Evolutionary conservation across 176 grass and related monocot species (phyloP).

Genomic region (Puya raimondii): DNA sequence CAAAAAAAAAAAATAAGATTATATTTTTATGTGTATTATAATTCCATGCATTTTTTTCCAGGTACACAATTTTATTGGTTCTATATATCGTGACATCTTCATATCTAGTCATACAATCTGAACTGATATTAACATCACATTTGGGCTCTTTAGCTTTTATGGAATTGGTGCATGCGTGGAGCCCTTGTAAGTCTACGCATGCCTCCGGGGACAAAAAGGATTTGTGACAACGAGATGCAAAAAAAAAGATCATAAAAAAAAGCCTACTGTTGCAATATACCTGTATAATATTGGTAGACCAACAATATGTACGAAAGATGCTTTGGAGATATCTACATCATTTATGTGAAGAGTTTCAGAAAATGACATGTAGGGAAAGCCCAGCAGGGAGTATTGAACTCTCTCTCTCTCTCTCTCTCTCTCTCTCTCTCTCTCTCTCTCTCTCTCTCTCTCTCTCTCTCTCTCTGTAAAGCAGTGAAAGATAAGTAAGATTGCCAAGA

Average conservation of each 20-base stretch:
- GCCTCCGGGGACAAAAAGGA: neutral
- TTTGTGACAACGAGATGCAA: neutral
- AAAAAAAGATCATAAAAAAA: neutral
- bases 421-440: too few relatives aligned
- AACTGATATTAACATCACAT: too few relatives aligned
- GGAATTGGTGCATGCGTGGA: too few relatives aligned
- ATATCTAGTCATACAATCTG: too few relatives aligned
- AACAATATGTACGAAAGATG: neutral
- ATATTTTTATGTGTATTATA: too few relatives aligned
- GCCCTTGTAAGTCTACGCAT: too few relatives aligned
- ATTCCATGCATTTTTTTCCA: too few relatives aligned
- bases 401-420: neutral
- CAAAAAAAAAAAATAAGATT: too few relatives aligned
- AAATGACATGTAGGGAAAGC: conserved; percentile 1
- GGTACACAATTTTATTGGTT: too few relatives aligned
- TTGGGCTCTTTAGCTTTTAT: too few relatives aligned
- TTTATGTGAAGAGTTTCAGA: neutral
- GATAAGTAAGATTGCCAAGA: neutral
- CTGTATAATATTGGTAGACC: neutral
- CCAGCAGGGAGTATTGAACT: neutral
- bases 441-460: neutral
- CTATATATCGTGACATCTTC: too few relatives aligned
- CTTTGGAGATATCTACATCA: conserved; percentile 1
- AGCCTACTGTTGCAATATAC: neutral
- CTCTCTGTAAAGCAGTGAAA: conserved; percentile 1